Evolutionary conservation across 352 stramenopile species (phyloP).

Genomic region (Phytophthora kernoviae): DNA sequence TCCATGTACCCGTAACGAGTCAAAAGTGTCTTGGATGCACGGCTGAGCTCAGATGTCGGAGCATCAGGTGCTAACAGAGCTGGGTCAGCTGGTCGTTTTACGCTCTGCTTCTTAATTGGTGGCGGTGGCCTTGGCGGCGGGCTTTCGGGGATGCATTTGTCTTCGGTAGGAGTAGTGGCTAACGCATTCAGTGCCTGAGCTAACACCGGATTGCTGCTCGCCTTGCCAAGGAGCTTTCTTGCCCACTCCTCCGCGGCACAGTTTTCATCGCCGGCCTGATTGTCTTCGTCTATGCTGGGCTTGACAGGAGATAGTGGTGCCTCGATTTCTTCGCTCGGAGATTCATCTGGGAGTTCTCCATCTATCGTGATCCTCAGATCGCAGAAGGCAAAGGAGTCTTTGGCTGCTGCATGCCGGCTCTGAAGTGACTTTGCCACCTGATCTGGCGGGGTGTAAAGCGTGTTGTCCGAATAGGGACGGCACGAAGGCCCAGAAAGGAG

Average conservation of each 20-base stretch:
- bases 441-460: conserved; percentile 67
- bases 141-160: conserved; percentile 19
- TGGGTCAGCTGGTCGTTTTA: neutral
- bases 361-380: conserved; percentile 56
- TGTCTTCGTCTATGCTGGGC: conserved; percentile 10
- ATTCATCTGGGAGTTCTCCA: conserved; percentile 10
- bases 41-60: conserved; percentile 63
- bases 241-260: conserved; percentile 63
- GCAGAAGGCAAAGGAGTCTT: conserved; percentile 71
- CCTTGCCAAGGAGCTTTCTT: conserved; percentile 59
- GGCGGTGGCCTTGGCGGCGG: conserved; percentile 27
- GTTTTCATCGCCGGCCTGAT: conserved; percentile 19
- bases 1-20: conserved; percentile 87
- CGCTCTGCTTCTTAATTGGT: conserved; percentile 34
- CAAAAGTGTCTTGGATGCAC: conserved; percentile 85
- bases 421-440: conserved; percentile 32
- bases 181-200: conserved; percentile 68
- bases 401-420: conserved; percentile 31
- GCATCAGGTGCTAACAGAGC: conserved; percentile 13
- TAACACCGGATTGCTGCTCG: conserved; percentile 55
- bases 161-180: conserved; percentile 30
- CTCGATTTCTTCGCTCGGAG: conserved; percentile 14
- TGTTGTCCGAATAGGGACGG: conserved; percentile 77
- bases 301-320: conserved; percentile 22
- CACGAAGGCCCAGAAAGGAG: conserved; percentile 64